Percentiles rank a stretch among this genome's conserved stretches.
Evolutionary conservation across 2,329 filamentous ascomycete genomes (phyloP).

Genomic region (Aspergillus sergii): DNA sequence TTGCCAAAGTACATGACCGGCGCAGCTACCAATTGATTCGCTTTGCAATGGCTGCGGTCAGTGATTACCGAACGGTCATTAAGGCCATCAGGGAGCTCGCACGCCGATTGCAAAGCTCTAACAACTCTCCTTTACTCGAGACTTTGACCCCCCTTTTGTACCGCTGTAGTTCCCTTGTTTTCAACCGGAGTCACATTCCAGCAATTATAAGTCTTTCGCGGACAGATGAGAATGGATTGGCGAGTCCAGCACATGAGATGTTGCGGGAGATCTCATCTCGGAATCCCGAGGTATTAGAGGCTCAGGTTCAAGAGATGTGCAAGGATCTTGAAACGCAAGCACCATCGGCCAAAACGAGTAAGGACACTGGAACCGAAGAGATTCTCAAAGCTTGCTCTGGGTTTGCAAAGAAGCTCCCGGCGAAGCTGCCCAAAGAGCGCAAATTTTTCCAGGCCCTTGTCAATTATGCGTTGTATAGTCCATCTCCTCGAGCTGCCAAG

Average conservation of each 20-base stretch:
- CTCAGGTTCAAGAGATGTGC: slow-evolving; percentile 88
- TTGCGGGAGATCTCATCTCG: slow-evolving; percentile 88
- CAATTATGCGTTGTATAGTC: slow-evolving; percentile 80
- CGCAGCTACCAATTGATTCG: slow-evolving; percentile 86
- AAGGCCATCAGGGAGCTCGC: slow-evolving; percentile 88
- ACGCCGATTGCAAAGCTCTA: slow-evolving; percentile 73
- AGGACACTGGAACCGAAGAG: slow-evolving; percentile 77
- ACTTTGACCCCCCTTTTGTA: slow-evolving; percentile 83
- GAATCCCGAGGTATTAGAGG: slow-evolving; percentile 88
- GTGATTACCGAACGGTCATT: slow-evolving; percentile 87
- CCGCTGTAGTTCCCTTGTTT: slow-evolving; percentile 79
- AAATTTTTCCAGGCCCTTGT: slow-evolving; percentile 80
- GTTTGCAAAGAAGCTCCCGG: slow-evolving; percentile 82
- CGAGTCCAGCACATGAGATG: slow-evolving; percentile 79
- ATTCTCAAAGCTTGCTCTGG: slow-evolving; percentile 92
- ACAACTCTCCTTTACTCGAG: slow-evolving; percentile 67
- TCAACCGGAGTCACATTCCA: slow-evolving; percentile 91
- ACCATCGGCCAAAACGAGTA: slow-evolving; percentile 67
- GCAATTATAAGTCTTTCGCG: slow-evolving; percentile 86
- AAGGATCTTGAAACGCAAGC: slow-evolving; percentile 80
- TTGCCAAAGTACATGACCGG: slow-evolving; percentile 87
- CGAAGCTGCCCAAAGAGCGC: slow-evolving; percentile 78
- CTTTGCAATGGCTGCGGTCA: slow-evolving; percentile 80
- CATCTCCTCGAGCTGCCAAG: slow-evolving; percentile 81
- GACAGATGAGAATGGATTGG: slow-evolving; percentile 77